Conservation (phyloP, 257 asterid genomes). For the Solanum ossicruentum region DNA sequence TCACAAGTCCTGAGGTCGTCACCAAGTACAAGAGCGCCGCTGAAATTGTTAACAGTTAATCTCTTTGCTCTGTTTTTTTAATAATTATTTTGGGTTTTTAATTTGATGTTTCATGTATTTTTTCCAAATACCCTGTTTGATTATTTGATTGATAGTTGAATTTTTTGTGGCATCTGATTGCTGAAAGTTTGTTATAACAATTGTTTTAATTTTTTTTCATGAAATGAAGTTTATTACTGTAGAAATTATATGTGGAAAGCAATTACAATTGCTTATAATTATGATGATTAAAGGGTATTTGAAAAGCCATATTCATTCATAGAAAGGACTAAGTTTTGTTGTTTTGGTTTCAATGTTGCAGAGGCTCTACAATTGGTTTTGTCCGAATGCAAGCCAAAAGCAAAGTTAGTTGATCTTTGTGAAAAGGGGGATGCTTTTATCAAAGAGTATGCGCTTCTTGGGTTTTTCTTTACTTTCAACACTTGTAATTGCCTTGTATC, state of each 20-base stretch:
- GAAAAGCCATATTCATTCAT: background rate
- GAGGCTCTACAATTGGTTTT: constrained; percentile 86
- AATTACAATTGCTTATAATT: background rate
- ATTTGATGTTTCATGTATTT: background rate
- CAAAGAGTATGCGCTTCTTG: constrained; percentile 40
- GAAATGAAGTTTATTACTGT: background rate
- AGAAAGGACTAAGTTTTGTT: background rate
- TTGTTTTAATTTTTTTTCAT: background rate
- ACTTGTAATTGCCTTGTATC: background rate
- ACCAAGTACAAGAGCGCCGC: constrained; percentile 91
- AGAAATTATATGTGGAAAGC: background rate
- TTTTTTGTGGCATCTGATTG: background rate
- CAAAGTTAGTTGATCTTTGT: constrained; percentile 72
- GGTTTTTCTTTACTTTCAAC: background rate
- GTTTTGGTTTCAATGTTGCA: constrained; percentile 15
- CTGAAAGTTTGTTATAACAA: background rate
- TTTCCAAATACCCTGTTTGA: background rate
- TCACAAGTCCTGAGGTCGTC: constrained; percentile 75
- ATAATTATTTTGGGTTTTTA: background rate
- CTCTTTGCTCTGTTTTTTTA: background rate
- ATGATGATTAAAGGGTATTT: background rate
- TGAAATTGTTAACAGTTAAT: constrained; percentile 73
- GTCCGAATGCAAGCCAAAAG: constrained; percentile 67
- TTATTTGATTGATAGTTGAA: background rate
- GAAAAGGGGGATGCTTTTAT: constrained; percentile 76